Evolutionary conservation across 129 eudicot genomes (phyloP).

Genomic region (Helianthus annuus): DNA sequence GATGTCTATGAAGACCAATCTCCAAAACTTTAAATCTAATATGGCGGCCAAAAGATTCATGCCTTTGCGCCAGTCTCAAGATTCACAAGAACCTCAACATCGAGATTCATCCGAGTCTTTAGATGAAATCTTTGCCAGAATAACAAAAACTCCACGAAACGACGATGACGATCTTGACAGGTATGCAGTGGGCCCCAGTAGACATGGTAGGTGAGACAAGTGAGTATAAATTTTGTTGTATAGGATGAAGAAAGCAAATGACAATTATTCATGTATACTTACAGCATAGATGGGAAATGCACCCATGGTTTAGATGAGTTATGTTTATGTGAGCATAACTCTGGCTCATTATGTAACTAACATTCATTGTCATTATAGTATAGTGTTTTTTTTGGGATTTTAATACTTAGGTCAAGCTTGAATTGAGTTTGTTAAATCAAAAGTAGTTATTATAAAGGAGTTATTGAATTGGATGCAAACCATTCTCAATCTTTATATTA

Average conservation of each 20-base stretch:
- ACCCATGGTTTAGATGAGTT: too few species aligned
- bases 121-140: conserved; percentile 78
- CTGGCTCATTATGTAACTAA: too few species aligned
- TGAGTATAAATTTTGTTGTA: conserved; percentile 41
- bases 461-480: too few species aligned
- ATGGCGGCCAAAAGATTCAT: conserved; percentile 62
- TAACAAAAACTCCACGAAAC: conserved; percentile 44
- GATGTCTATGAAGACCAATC: conserved; percentile 64
- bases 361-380: too few species aligned
- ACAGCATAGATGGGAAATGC: too few species aligned
- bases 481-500: too few species aligned
- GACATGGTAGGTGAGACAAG: conserved; percentile 24
- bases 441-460: too few species aligned
- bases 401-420: too few species aligned
- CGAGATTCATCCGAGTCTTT: conserved; percentile 60
- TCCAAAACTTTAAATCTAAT: conserved; percentile 57
- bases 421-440: too few species aligned
- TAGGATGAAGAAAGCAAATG: conserved; percentile 2
- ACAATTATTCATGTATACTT: background rate
- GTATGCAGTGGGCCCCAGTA: conserved; percentile 31
- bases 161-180: conserved; percentile 37
- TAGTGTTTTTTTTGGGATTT: too few species aligned
- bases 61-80: conserved; percentile 59
- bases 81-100: conserved; percentile 29
- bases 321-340: background rate